These are phyloP conservation scores for Theileria annulata DNA, from an alignment of 169 alveolate species.

Conservation along the genomic window DNA sequence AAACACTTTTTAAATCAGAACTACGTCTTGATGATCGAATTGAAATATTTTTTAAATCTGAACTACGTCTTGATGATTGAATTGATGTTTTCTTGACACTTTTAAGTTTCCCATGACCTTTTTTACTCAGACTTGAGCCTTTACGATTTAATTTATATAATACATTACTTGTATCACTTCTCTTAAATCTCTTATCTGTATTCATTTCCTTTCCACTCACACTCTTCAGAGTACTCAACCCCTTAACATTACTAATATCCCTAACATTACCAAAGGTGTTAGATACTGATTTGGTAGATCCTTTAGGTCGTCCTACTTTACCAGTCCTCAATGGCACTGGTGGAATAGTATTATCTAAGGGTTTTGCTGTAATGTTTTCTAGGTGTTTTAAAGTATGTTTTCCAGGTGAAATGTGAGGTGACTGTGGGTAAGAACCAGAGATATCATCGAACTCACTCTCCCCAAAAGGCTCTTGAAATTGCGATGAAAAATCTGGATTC, in stretches of 20 bases:
- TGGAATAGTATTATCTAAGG: no score
- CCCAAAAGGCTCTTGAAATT: neutral
- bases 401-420: neutral
- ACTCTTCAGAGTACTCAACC: no score
- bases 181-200: neutral
- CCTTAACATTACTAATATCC: neutral
- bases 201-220: neutral
- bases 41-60: neutral
- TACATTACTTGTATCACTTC: neutral
- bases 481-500: neutral
- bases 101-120: neutral
- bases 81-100: neutral
- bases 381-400: no score
- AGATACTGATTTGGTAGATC: neutral
- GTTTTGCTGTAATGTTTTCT: no score
- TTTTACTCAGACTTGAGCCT: neutral
- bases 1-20: no score
- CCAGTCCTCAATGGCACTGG: neutral
- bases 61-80: neutral
- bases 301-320: slow-evolving; percentile 15
- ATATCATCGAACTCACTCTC: neutral
- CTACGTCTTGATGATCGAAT: neutral
- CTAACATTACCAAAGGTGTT: neutral
- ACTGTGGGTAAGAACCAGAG: neutral
- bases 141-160: slow-evolving; percentile 10